These are phyloP conservation scores for Solanum ossicruentum DNA, from an alignment of 257 asterid species.

Conservation along the genomic window DNA sequence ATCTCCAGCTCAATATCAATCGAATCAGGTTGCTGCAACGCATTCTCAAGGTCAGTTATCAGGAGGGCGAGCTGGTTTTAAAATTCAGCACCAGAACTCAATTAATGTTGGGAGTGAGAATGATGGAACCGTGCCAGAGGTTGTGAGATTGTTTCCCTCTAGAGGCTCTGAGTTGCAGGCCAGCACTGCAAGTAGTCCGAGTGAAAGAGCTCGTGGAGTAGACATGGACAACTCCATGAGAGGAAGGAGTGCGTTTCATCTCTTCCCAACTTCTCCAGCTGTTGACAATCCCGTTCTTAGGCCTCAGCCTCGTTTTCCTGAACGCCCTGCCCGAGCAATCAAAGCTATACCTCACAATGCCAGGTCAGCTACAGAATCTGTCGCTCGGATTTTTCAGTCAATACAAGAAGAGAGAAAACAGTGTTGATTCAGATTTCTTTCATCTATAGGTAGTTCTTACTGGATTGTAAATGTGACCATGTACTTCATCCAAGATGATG, in stretches of 20 bases:
- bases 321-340: slow-evolving; percentile 32
- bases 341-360: slow-evolving; percentile 72
- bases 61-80: slow-evolving; percentile 9
- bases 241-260: slow-evolving; percentile 31
- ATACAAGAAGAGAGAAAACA: slow-evolving; percentile 82
- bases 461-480: not conserved
- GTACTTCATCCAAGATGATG: not conserved
- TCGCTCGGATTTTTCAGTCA: slow-evolving; percentile 71
- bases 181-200: slow-evolving; percentile 53
- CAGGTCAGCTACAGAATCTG: slow-evolving; percentile 64
- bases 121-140: slow-evolving; percentile 3
- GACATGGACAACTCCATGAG: slow-evolving; percentile 4
- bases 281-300: not conserved
- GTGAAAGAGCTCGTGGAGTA: slow-evolving; percentile 12
- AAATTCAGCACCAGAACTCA: slow-evolving; percentile 6
- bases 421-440: slow-evolving; percentile 16
- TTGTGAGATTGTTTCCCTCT: not conserved
- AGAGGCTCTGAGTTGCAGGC: slow-evolving; percentile 43
- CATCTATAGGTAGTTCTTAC: not conserved
- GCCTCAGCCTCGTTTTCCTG: slow-evolving; percentile 4
- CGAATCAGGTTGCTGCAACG: slow-evolving; percentile 6
- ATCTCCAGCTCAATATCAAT: slow-evolving; percentile 25
- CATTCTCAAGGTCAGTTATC: slow-evolving; percentile 10
- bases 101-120: slow-evolving; percentile 11
- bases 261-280: slow-evolving; percentile 36